These are phyloP conservation scores for Alternaria angustiovoidea DNA, from an alignment of 2,329 filamentous ascomycete species.

Conservation along the genomic window DNA sequence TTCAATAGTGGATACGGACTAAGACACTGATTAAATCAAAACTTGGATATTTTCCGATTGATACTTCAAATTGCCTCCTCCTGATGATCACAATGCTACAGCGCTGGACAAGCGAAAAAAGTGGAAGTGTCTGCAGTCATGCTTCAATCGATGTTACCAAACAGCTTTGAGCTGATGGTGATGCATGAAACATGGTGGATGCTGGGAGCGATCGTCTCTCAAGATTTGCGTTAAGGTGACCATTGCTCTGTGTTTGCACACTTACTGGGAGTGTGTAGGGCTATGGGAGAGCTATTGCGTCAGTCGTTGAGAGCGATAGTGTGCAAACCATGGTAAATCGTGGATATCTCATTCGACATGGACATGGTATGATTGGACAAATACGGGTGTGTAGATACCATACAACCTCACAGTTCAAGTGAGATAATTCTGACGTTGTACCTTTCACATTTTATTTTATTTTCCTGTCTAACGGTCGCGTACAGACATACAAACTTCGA, in stretches of 20 bases:
- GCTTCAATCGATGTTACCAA: no score
- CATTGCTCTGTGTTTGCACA: not conserved
- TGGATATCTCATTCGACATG: not conserved
- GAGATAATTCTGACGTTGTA: not conserved
- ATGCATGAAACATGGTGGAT: no score
- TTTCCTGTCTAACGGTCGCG: not conserved
- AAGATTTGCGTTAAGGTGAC: no score
- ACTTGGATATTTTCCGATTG: not conserved
- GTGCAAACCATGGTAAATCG: not conserved
- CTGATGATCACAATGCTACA: not conserved
- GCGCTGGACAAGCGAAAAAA: no score
- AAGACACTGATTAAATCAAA: not conserved
- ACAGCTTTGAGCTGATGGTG: no score
- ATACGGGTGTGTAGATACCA: not conserved
- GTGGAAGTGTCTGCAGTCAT: no score
- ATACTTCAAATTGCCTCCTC: not conserved
- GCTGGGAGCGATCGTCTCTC: no score
- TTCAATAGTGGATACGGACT: not conserved
- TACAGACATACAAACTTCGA: not conserved
- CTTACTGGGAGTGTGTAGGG: not conserved
- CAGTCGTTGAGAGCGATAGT: not conserved
- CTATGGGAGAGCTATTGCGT: not conserved
- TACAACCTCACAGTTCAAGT: not conserved
- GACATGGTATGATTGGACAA: not conserved
- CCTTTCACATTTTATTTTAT: not conserved